Evolutionary conservation across 164 flowering plant genomes (phyloP).

Genomic region (Magnolia changhungtana): DNA sequence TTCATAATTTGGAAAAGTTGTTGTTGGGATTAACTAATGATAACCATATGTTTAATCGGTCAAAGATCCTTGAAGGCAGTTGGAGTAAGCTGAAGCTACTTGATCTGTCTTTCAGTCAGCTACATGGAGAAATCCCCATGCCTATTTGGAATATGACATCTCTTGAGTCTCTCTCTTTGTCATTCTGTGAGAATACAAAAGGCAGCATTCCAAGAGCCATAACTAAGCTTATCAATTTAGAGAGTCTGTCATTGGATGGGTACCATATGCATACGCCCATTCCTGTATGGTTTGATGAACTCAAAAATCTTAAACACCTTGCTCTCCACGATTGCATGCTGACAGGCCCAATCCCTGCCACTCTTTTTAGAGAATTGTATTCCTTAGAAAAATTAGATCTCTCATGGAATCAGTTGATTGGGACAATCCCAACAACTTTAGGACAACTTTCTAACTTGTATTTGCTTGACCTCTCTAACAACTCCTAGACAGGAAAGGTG

Average conservation of each 20-base stretch:
- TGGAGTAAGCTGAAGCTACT: constrained; percentile 1
- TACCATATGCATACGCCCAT: background rate
- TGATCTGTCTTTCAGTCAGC: constrained; percentile 1
- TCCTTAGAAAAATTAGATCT: background rate
- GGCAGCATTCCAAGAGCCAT: background rate
- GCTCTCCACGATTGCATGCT: background rate
- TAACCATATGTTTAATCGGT: background rate
- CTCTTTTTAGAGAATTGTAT: background rate
- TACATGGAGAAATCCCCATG: constrained; percentile 13
- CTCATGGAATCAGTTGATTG: constrained; percentile 10
- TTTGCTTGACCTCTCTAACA: background rate
- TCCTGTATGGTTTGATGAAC: background rate
- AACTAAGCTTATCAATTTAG: background rate
- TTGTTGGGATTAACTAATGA: background rate
- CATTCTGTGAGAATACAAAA: background rate
- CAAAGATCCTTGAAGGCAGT: background rate
- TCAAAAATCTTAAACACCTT: background rate
- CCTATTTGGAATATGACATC: background rate
- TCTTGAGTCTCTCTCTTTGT: background rate
- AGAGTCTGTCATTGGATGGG: background rate
- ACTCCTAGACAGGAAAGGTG: constrained; percentile 13
- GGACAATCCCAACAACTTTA: constrained; percentile 15
- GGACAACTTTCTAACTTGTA: constrained; percentile 18
- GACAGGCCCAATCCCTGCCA: background rate
- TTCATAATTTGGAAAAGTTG: background rate